A percentile compares a stretch with the other conserved stretches of the same genome.
phyloP scores from a whole-genome alignment of 192 early-diverging fungal genomes.

The Allomyces javanicus region DNA sequence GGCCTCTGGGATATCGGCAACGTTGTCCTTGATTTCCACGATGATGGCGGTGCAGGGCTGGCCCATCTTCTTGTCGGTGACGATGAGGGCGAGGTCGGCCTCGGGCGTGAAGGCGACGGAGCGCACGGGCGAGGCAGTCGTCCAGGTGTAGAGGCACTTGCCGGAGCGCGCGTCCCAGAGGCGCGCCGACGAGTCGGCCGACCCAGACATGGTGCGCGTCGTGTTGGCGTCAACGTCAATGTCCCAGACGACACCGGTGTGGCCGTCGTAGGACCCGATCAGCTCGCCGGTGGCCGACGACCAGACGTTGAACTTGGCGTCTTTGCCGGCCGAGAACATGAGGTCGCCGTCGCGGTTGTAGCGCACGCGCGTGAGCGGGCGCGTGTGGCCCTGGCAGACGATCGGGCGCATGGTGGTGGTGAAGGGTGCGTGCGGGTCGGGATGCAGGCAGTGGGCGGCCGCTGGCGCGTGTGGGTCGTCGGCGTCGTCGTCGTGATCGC shows the following conservation, averaged over 20 bases:
- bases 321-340: constrained; percentile 86
- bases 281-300: constrained; percentile 96
- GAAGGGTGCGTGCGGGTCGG: too few species aligned
- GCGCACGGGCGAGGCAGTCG: constrained; percentile 74
- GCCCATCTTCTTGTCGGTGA: constrained; percentile 96
- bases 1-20: constrained; percentile 20
- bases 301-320: constrained; percentile 86
- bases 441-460: too few species aligned
- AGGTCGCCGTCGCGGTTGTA: constrained; percentile 98
- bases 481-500: too few species aligned
- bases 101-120: constrained; percentile 79
- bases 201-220: constrained; percentile 63
- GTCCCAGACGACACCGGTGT: constrained; percentile 85
- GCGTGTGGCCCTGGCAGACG: constrained; percentile 86
- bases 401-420: constrained; percentile 39
- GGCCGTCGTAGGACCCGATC: constrained; percentile 80
- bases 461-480: too few species aligned
- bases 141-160: constrained; percentile 75
- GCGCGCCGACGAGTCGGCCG: constrained; percentile 77
- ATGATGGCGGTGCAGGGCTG: constrained; percentile 67
- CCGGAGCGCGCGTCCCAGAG: constrained; percentile 89
- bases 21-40: constrained; percentile 47
- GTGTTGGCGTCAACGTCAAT: constrained; percentile 70
- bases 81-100: constrained; percentile 64
- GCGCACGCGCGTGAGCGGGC: constrained; percentile 90